Evolutionary conservation across 2,329 filamentous ascomycete genomes (phyloP), one percentile per base, ranked within the genome.

Genomic region (Alternaria postmessia): DNA sequence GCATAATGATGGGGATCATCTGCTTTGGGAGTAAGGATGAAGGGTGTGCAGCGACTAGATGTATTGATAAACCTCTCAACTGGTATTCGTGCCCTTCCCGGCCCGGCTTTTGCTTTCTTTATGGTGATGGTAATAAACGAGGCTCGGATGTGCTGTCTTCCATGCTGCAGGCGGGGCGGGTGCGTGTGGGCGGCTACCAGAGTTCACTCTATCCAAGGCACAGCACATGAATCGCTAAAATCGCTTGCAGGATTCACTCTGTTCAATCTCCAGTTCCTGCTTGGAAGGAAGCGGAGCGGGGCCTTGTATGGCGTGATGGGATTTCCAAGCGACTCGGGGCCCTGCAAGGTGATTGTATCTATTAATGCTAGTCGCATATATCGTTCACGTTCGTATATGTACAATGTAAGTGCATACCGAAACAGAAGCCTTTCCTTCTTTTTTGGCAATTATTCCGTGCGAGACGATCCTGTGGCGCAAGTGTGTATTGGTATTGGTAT

Each of bases 281-380:
- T 8, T 39, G 54, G 39, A 47, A 51, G 47, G 48, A 39, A 38
- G 42, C 36, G 49, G 56, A 51, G 52, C 32, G 48, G 48, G 32
- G 46, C 30, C n/a, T 1, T 26, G 0, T 7, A 48, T 48, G 46
- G 46, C 46, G 46, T 48, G 46, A 48, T 48, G 46, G 20, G 11
- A 48, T 41, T 41, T 2, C 6, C 24, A 26, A 26, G 24, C 38
- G 38, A 34, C 14, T 38, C 3, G 16, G 16, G 24, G 24, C 24
- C 24, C 24, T 26, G 24, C 24, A 26, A 26, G 24, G 24, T 26
- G 24, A 26, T 26, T 26, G 24, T 26, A 26, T 26, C 24, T 26
- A 26, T 26, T 26, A 5, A 26, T 26, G 24, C 24, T 26, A 26
- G 24, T 26, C 24, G 0, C 24, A 32, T 32, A 32, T 32, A 2